Conservation (phyloP, 164 flowering plant genomes). For the Berberis vulgaris region DNA sequence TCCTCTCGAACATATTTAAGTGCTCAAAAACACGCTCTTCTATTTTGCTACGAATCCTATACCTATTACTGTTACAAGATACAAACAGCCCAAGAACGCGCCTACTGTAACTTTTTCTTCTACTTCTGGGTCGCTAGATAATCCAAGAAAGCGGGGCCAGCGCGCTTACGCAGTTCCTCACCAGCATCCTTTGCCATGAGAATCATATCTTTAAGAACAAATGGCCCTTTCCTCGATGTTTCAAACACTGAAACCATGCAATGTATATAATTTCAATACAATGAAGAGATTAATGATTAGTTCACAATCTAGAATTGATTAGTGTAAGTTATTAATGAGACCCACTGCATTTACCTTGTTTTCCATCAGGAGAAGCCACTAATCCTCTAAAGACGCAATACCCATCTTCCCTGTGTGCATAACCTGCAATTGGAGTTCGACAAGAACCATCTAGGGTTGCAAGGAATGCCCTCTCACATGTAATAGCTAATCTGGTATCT, state of each 20-base stretch:
- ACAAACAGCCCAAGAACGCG: too few species aligned
- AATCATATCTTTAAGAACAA: slow-evolving; percentile 69
- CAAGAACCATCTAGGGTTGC: slow-evolving; percentile 88
- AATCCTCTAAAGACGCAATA: slow-evolving; percentile 75
- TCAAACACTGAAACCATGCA: slow-evolving; percentile 61
- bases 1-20: too few species aligned
- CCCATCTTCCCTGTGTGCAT: slow-evolving; percentile 66
- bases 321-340: neutral
- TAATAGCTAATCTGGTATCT: slow-evolving; percentile 86
- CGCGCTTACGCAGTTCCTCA: slow-evolving; percentile 67
- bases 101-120: neutral
- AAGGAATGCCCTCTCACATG: slow-evolving; percentile 93
- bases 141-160: slow-evolving; percentile 80
- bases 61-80: too few species aligned
- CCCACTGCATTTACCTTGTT: slow-evolving; percentile 36
- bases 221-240: slow-evolving; percentile 75
- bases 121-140: slow-evolving; percentile 7
- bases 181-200: slow-evolving; percentile 93
- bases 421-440: slow-evolving; percentile 97
- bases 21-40: too few species aligned
- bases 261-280: neutral
- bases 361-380: slow-evolving; percentile 98
- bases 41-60: too few species aligned
- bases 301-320: neutral
- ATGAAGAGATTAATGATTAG: too few species aligned